Conservation (phyloP, 2,329 filamentous ascomycete genomes). For the Fusarium sp. region DNA sequence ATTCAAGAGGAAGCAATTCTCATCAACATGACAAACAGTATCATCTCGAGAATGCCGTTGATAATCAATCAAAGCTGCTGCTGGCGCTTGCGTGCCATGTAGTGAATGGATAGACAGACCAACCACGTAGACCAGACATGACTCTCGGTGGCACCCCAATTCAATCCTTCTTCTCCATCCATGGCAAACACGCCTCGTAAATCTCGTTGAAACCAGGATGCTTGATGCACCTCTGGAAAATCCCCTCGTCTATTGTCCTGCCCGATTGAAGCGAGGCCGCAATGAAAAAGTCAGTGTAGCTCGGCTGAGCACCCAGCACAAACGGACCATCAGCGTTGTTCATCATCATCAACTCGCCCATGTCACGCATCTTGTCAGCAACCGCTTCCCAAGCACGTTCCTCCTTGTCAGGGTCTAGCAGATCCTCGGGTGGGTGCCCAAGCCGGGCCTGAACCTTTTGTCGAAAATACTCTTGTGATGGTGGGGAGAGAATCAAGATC, state of each 20-base stretch:
- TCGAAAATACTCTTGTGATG: conserved; percentile 17
- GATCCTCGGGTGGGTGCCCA: conserved; percentile 8
- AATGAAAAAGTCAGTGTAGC: conserved; percentile 17
- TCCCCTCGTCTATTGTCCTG: conserved; percentile 9
- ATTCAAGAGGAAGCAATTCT: no score
- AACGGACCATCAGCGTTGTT: conserved; percentile 5
- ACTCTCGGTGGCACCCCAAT: neutral
- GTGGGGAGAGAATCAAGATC: conserved; percentile 9
- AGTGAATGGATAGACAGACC: neutral
- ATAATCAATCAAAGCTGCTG: no score
- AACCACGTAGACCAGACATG: neutral
- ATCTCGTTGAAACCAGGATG: conserved; percentile 9
- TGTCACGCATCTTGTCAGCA: neutral
- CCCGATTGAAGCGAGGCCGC: conserved; percentile 14
- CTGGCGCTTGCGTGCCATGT: no score
- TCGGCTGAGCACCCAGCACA: conserved; percentile 3
- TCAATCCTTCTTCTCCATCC: conserved; percentile 13
- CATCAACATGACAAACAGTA: no score
- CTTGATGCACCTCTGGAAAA: neutral
- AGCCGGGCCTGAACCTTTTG: neutral
- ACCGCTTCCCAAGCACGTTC: neutral
- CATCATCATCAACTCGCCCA: conserved; percentile 1
- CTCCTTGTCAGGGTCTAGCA: conserved; percentile 1
- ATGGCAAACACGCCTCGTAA: conserved; percentile 5
- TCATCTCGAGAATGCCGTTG: no score